Percentiles rank a stretch among this genome's conserved stretches.
Conservation (phyloP, 2,329 filamentous ascomycete genomes). For the Talaromyces verruculosus region DNA sequence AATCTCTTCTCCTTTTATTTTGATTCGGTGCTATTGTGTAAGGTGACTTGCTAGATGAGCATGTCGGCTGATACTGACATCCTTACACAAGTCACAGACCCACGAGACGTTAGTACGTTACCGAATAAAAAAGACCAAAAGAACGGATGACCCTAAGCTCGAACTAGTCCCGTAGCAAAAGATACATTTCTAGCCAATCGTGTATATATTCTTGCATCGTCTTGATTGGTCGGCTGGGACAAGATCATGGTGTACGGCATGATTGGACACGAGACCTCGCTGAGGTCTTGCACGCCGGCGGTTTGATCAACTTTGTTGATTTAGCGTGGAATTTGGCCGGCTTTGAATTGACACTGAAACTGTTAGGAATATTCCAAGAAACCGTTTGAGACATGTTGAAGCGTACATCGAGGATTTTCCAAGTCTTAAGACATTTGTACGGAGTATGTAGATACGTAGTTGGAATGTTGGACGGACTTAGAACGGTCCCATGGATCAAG, state of each 20-base stretch:
- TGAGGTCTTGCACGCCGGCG: neutral
- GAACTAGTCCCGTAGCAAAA: neutral
- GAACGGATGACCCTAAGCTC: neutral
- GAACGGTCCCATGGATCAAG: constrained; percentile 12
- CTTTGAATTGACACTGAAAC: neutral
- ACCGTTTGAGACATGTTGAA: neutral
- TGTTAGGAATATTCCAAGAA: neutral
- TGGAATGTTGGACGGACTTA: neutral
- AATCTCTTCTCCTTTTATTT: neutral
- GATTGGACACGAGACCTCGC: constrained; percentile 17
- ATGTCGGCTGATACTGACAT: constrained; percentile 8
- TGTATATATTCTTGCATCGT: neutral
- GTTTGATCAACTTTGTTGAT: neutral
- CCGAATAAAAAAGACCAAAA: neutral
- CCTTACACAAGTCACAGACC: neutral
- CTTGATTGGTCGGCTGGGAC: neutral
- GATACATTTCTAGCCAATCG: constrained; percentile 8
- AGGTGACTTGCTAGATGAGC: constrained; percentile 3
- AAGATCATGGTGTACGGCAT: constrained; percentile 4
- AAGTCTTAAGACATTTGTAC: neutral
- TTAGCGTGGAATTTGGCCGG: neutral
- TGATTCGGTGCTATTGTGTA: neutral
- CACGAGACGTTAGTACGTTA: neutral
- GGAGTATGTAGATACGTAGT: neutral
- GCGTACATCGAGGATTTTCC: neutral